These are phyloP conservation scores for Cytospora piceicola DNA, from an alignment of 2,329 filamentous ascomycete genomes.

Conservation along the genomic window DNA sequence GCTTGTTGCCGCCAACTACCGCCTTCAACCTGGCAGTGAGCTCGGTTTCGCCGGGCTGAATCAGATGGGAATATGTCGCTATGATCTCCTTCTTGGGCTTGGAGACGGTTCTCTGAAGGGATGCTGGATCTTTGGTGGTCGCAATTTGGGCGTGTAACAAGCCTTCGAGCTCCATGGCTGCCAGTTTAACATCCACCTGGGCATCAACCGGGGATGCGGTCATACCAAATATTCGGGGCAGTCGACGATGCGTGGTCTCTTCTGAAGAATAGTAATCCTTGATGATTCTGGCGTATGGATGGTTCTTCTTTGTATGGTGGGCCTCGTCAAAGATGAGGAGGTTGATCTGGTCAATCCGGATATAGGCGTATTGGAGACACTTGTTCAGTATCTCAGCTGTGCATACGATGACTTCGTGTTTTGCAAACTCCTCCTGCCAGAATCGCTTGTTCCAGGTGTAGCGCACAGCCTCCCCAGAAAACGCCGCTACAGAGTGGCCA, in stretches of 20 bases:
- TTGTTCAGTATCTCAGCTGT: slow-evolving; percentile 86
- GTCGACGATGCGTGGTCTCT: slow-evolving; percentile 36
- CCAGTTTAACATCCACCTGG: slow-evolving; percentile 71
- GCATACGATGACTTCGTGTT: slow-evolving; percentile 86
- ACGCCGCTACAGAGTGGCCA: slow-evolving; percentile 71
- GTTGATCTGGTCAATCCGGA: slow-evolving; percentile 82
- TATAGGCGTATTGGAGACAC: slow-evolving; percentile 77
- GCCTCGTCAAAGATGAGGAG: slow-evolving; percentile 95
- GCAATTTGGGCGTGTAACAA: slow-evolving; percentile 83
- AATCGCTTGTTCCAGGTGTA: slow-evolving; percentile 47
- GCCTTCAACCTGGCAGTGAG: slow-evolving; percentile 63
- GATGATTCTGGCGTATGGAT: slow-evolving; percentile 88
- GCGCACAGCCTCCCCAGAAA: slow-evolving; percentile 72
- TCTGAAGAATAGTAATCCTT: slow-evolving; percentile 74
- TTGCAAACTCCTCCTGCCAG: slow-evolving; percentile 56
- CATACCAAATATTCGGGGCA: slow-evolving; percentile 90
- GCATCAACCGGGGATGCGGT: slow-evolving; percentile 94
- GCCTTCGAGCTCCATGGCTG: slow-evolving; percentile 73
- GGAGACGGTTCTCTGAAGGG: slow-evolving; percentile 62
- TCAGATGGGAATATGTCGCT: slow-evolving; percentile 55
- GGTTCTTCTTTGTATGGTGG: slow-evolving; percentile 93
- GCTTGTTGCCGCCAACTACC: slow-evolving; percentile 45
- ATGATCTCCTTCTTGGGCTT: slow-evolving; percentile 63
- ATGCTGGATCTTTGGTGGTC: slow-evolving; percentile 62
- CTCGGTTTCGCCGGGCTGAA: slow-evolving; percentile 61